These are phyloP conservation scores for Russula emetica DNA, from an alignment of 768 basidiomycete genomes.

Conservation along the genomic window DNA sequence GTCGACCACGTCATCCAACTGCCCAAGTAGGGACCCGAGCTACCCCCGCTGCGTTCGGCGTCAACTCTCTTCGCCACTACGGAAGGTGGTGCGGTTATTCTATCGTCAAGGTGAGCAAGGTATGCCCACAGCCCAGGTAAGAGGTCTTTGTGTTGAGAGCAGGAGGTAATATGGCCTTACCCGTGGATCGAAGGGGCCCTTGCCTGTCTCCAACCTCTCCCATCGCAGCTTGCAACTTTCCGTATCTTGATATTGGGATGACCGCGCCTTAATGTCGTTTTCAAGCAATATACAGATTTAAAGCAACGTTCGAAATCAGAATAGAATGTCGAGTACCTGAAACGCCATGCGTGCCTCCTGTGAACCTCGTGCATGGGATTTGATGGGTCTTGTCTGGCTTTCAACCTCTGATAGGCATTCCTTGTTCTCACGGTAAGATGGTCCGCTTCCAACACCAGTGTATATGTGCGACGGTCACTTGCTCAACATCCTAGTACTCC, in stretches of 20 bases:
- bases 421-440: background rate
- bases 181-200: background rate
- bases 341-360: background rate
- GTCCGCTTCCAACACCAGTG: background rate
- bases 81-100: background rate
- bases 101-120: background rate
- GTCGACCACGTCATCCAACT: too few relatives aligned
- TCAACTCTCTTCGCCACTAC: background rate
- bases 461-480: background rate
- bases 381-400: conserved; percentile 27
- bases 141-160: background rate
- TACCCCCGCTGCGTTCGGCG: background rate
- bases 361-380: conserved; percentile 30
- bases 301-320: background rate
- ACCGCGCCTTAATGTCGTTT: background rate
- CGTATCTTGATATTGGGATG: too few relatives aligned
- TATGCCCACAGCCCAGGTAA: background rate
- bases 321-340: background rate
- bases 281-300: background rate
- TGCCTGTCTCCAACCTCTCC: too few relatives aligned
- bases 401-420: background rate
- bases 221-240: too few relatives aligned
- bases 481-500: background rate
- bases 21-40: too few relatives aligned
- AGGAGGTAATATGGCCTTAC: background rate